phyloP scores from a whole-genome alignment of 345 rosid species.

The Populus alba region DNA sequence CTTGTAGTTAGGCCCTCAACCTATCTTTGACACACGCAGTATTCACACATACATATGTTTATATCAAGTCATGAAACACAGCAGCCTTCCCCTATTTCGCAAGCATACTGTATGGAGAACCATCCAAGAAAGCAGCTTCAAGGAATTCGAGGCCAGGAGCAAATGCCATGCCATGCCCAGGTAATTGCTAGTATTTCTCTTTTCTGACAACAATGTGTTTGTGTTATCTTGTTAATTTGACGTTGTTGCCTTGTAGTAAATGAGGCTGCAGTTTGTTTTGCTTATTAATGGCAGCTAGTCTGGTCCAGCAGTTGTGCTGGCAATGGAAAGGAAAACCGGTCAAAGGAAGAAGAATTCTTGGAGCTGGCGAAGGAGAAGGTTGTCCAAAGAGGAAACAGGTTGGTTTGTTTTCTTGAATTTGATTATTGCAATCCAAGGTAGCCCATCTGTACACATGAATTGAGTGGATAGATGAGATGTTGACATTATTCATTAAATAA shows the following conservation, averaged over 20 bases:
- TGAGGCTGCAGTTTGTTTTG: background rate
- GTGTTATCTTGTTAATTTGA: too few species aligned
- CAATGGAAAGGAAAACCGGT: background rate
- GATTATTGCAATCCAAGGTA: background rate
- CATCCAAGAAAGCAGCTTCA: background rate
- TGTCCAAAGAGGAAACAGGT: background rate
- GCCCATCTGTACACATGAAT: background rate
- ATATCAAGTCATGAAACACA: background rate
- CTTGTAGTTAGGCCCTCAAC: background rate
- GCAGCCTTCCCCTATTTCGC: background rate
- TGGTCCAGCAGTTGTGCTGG: background rate
- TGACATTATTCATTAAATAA: background rate
- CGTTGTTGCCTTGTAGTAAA: background rate
- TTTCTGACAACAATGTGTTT: background rate
- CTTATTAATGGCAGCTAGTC: background rate
- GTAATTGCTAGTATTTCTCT: background rate
- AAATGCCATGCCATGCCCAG: background rate
- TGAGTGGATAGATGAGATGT: background rate
- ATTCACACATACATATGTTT: background rate
- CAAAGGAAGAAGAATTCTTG: background rate
- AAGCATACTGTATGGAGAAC: background rate
- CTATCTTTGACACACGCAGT: background rate
- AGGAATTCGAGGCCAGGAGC: background rate
- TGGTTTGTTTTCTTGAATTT: background rate
- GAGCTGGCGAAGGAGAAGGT: background rate